phyloP scores from a whole-genome alignment of 73 alveolate genomes.

The Paramecium sexaurelia region DNA sequence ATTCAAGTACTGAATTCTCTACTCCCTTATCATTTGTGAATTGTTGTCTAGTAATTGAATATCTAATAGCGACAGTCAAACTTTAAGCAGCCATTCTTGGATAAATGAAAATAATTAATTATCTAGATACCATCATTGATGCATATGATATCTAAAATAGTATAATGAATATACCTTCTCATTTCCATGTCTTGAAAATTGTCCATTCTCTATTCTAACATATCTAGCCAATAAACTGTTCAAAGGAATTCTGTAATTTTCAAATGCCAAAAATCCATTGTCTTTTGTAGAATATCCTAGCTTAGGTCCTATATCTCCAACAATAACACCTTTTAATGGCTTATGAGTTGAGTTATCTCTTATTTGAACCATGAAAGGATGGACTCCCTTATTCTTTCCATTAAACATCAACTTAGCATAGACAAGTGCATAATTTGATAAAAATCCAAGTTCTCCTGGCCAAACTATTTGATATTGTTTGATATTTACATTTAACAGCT shows the following conservation, averaged over 20 bases:
- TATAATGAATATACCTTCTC: slow-evolving; percentile 45
- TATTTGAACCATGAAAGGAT: slow-evolving; percentile 86
- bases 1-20: slow-evolving; percentile 84
- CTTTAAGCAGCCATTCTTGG: slow-evolving; percentile 64
- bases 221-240: slow-evolving; percentile 77
- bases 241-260: slow-evolving; percentile 83
- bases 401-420: slow-evolving; percentile 83
- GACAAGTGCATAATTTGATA: slow-evolving; percentile 80
- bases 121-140: slow-evolving; percentile 59
- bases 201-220: slow-evolving; percentile 81
- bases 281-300: slow-evolving; percentile 83
- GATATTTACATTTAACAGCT: slow-evolving; percentile 71
- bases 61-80: slow-evolving; percentile 79
- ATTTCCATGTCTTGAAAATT: slow-evolving; percentile 65
- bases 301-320: slow-evolving; percentile 97
- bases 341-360: slow-evolving; percentile 78
- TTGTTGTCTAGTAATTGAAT: slow-evolving; percentile 80
- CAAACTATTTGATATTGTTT: slow-evolving; percentile 55
- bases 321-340: slow-evolving; percentile 82
- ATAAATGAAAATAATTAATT: slow-evolving; percentile 20
- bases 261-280: slow-evolving; percentile 81
- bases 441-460: slow-evolving; percentile 90
- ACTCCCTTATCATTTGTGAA: slow-evolving; percentile 71
- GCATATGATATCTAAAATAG: slow-evolving; percentile 54
- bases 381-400: slow-evolving; percentile 86